Evolutionary conservation across 345 rosid species (phyloP).

Genomic region (Lenwebbia sp.): DNA sequence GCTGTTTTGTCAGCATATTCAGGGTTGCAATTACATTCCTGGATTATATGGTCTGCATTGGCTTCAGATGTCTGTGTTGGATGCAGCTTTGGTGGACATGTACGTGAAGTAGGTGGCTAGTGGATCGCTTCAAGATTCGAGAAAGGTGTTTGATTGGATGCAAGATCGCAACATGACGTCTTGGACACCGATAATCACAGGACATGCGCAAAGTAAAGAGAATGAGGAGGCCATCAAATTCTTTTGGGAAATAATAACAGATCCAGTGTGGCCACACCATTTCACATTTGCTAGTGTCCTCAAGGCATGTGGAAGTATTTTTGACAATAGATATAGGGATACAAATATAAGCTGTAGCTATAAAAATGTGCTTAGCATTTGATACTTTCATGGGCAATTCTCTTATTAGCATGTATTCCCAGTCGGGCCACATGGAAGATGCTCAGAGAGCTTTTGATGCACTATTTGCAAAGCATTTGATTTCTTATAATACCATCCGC

Average conservation of each 20-base stretch:
- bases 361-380: too few relatives aligned
- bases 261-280: conserved; percentile 42
- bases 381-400: too few relatives aligned
- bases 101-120: conserved; percentile 43
- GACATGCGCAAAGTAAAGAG: conserved; percentile 26
- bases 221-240: conserved; percentile 37
- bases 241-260: conserved; percentile 43
- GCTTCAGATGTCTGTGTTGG: conserved; percentile 50
- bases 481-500: too few relatives aligned
- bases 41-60: conserved; percentile 35
- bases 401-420: too few relatives aligned
- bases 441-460: too few relatives aligned
- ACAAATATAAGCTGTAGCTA: too few relatives aligned
- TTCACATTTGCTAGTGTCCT: conserved; percentile 59
- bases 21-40: conserved; percentile 55
- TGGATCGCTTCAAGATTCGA: conserved; percentile 41
- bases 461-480: too few relatives aligned
- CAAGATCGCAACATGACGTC: conserved; percentile 52
- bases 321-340: conserved; percentile 28
- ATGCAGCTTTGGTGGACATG: conserved; percentile 71
- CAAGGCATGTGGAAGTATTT: conserved; percentile 55
- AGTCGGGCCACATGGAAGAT: too few relatives aligned
- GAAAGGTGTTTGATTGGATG: conserved; percentile 61
- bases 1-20: conserved; percentile 47
- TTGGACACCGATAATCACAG: conserved; percentile 65